phyloP scores from a whole-genome alignment of 495 filamentous ascomycete genomes.

The Penicillium silybi region DNA sequence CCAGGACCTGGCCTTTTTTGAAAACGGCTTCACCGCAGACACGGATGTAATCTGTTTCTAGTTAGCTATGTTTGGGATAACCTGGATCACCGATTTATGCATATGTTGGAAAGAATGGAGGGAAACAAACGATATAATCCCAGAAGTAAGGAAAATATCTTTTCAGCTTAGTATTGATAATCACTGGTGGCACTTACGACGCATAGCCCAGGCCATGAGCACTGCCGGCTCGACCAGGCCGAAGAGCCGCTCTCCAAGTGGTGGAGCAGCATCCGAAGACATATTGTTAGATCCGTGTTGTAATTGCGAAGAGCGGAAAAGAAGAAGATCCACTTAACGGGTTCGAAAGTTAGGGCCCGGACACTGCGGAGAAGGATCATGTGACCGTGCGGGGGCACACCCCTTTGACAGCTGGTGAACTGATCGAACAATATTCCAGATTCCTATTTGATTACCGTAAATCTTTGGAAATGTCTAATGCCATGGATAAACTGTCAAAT shows the following conservation, averaged over 20 bases:
- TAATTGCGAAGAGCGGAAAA: not conserved
- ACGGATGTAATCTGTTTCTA: slow-evolving; percentile 28
- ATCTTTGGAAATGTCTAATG: not conserved
- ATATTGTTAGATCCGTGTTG: not conserved
- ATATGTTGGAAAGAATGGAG: too few species aligned
- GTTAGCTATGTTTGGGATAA: not conserved
- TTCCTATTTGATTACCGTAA: not conserved
- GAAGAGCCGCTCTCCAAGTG: slow-evolving; percentile 17
- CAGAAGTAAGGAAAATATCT: not conserved
- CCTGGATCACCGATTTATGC: not conserved
- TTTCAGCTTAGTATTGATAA: not conserved
- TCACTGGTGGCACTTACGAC: slow-evolving; percentile 21
- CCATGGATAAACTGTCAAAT: not conserved
- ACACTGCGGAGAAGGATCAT: not conserved
- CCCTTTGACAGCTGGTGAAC: not conserved
- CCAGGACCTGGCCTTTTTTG: slow-evolving; percentile 33
- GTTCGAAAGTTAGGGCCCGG: not conserved
- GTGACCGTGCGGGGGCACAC: not conserved
- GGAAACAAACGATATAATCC: too few species aligned
- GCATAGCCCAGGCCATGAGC: slow-evolving; percentile 29
- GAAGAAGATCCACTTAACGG: not conserved
- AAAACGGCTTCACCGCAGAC: slow-evolving; percentile 34
- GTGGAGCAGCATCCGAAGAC: slow-evolving; percentile 15
- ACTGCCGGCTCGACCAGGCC: slow-evolving; percentile 28
- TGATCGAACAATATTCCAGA: not conserved